Base-by-base conservation (phyloP, 805 yeast genomes). In the Barnettozyma botsteinii region DNA sequence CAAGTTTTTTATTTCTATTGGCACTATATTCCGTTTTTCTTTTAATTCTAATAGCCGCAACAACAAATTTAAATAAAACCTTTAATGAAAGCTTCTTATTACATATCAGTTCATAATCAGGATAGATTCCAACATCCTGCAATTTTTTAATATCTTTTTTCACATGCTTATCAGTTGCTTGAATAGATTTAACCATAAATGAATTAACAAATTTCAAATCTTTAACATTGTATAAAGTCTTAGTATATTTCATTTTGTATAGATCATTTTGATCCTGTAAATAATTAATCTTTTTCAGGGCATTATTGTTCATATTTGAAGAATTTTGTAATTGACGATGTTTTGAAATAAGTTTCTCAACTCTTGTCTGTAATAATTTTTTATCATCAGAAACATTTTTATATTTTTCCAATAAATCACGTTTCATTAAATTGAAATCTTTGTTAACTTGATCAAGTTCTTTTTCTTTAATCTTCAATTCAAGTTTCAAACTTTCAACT, bases 231-330 rank as follows among this genome's bases (percentile, higher is more conserved):
- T 62, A 59, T 35, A 64, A 60, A 38, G 67, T 54, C 41, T 75
- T 77, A 33, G 67, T 66, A 34, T 73, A 58, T 48, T 69, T 72
- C 38, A 76, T 68, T 47, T 61, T 67, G 54, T 67, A 71, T 40
- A 70, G 65, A 25, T 67, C 67, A 45, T 66, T 57, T 51, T 74
- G 75, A 35, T 62, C 61, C 33, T 65, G 65, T 25, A 65, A 52
- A 10, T 30, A 29, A 4, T 35, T 17, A 12, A 63, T 48, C 15
- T 46, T 34, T 18, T 38, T 30, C n/a, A 60, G 55, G 18, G 60
- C 48, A 12, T 9, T 31, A 5, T 19, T 11, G 17, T 47, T 45
- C 4, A 56, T 56, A 11, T 55, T 51, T 3, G 54, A 41, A 13
- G 64, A 55, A 23, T 55, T 51, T 26, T 52, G 55, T 3, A 61